Base-by-base conservation (phyloP, 2,329 filamentous ascomycete genomes). In the Colletotrichum shisoi region DNA sequence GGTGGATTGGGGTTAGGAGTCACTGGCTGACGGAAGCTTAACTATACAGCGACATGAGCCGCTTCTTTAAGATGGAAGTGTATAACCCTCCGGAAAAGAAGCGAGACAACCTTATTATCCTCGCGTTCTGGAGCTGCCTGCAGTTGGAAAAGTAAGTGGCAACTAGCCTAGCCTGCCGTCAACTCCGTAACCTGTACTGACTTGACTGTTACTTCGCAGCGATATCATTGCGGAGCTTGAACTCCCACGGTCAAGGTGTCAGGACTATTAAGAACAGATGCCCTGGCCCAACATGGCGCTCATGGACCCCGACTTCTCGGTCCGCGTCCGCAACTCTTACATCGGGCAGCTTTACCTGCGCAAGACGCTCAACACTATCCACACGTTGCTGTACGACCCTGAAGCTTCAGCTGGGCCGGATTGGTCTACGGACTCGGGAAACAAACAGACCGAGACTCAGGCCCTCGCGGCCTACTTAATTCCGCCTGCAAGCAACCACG, bases 81-180 rank as follows among this genome's bases (percentile, higher is more conserved):
- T 19, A 73, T 1, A 72, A 77, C 64, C 72, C 81, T 71, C 78
- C 83, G 37, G 78, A 77, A 45, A 82, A 81, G 45, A 77, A 75
- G 64, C 72, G 80, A 52, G 85, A 89, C 72, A 92, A 93, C 73
- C 83, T 90, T 63, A 82, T 90, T 42, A 82, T 90, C 15, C 85
- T 96, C 72, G 90, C 92, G 0, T 97, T 94, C 73, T 98, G 94
- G 94, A 95, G 94, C 8, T 96, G 92, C 75, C 81, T 97, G 70
- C 94, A 98, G 74, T 83, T 98, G 12, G 94, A 98, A 78, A 97
- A 90, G 90, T 92, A 77, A 71, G 78, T 69, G 17, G 11, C 9
- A 24, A 27, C 24, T 5, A 27, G 24, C 19, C 4, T 13, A 24
- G 11, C 11, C 7, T 27, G 17, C 21, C 11, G 3, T 4, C 15